Percentiles rank a stretch among this genome's conserved stretches.
These are phyloP conservation scores for Fraxinus baroniana DNA, from an alignment of 305 asterid genomes.

Conservation along the genomic window DNA sequence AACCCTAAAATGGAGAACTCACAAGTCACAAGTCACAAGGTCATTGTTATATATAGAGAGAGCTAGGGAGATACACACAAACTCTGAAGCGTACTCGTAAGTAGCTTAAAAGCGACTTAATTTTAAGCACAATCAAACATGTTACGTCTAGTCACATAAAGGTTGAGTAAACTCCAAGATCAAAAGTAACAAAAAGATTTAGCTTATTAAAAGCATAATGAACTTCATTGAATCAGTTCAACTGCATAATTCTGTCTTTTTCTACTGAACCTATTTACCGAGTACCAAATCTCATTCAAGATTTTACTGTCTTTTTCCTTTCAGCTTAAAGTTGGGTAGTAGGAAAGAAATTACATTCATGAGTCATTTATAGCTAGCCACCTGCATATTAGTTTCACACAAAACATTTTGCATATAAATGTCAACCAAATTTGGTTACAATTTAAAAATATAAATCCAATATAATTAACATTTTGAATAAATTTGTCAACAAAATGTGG, in stretches of 20 bases:
- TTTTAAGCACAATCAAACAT: background rate
- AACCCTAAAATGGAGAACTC: background rate
- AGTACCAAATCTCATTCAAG: conserved; percentile 21
- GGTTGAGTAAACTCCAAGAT: background rate
- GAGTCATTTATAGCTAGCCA: background rate
- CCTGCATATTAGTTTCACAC: background rate
- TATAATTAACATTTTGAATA: background rate
- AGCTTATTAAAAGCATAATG: conserved; percentile 43
- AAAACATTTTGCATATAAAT: background rate
- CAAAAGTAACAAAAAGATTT: background rate
- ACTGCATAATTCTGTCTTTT: conserved; percentile 35
- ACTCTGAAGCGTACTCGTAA: background rate
- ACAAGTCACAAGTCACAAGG: background rate
- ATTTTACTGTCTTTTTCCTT: background rate
- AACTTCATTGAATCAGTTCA: conserved; percentile 50
- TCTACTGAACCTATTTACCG: conserved; percentile 29
- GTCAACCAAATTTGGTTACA: background rate
- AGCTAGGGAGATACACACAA: background rate
- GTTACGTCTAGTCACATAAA: background rate
- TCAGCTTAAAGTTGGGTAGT: background rate
- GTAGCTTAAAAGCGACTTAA: background rate
- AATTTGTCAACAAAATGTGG: background rate
- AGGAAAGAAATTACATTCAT: background rate
- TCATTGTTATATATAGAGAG: background rate
- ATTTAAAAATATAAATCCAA: background rate